These are phyloP conservation scores for Zygoascus flipseniorum DNA, from an alignment of 805 yeast genomes.

Conservation along the genomic window DNA sequence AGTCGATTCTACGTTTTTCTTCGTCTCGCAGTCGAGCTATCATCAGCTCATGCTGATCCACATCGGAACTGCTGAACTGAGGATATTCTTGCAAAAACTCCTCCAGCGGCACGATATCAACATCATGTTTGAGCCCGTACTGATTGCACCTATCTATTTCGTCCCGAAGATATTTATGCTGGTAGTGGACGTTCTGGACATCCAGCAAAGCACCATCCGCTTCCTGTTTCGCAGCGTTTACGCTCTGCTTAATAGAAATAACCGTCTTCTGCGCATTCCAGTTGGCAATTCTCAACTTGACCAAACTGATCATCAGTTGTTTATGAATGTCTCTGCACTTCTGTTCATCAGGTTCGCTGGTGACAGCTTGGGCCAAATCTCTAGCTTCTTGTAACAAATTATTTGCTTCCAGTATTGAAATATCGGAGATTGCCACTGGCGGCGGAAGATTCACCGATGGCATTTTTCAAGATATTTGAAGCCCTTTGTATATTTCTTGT, in stretches of 20 bases:
- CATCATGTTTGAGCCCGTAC: slow-evolving; percentile 11
- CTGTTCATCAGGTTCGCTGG: not conserved
- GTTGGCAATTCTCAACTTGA: slow-evolving; percentile 14
- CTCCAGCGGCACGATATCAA: slow-evolving; percentile 17
- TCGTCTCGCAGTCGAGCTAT: slow-evolving; percentile 21
- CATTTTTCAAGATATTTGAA: not conserved
- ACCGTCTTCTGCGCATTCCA: slow-evolving; percentile 14
- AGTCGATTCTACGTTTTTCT: slow-evolving; percentile 16
- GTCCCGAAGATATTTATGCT: slow-evolving; percentile 18
- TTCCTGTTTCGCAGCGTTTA: slow-evolving; percentile 10
- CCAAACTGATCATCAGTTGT: slow-evolving; percentile 9
- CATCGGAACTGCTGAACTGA: slow-evolving; percentile 1
- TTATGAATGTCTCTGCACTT: slow-evolving; percentile 2
- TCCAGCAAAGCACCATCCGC: slow-evolving; percentile 17
- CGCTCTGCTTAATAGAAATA: slow-evolving; percentile 13
- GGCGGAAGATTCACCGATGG: not conserved
- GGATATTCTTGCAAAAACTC: slow-evolving; percentile 18
- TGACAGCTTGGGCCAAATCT: not conserved
- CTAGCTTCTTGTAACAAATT: not conserved
- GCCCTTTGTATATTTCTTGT: not conserved
- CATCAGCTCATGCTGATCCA: slow-evolving; percentile 13
- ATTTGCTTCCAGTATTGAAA: not conserved
- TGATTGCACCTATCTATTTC: slow-evolving; percentile 17
- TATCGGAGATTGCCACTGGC: not conserved
- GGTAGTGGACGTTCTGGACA: slow-evolving; percentile 20